These are phyloP conservation scores for Periconia sp. DNA, from an alignment of 2,329 filamentous ascomycete species.

Conservation along the genomic window DNA sequence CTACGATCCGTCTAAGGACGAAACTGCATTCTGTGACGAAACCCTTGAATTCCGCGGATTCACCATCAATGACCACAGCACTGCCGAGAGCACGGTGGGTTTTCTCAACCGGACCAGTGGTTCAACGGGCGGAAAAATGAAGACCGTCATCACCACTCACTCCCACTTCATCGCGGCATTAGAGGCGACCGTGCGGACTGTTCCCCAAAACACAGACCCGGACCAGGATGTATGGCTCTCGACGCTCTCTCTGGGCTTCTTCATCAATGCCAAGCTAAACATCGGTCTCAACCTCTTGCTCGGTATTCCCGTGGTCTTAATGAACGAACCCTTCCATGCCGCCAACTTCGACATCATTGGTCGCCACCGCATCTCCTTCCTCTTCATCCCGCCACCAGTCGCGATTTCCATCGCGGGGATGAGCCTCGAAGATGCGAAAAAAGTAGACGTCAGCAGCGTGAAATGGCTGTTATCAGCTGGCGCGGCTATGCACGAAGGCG, in stretches of 20 bases:
- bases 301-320: conserved; percentile 28
- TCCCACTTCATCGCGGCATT: conserved; percentile 14
- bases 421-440: conserved; percentile 8
- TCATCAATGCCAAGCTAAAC: conserved; percentile 30
- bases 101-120: conserved; percentile 17
- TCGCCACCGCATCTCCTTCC: conserved; percentile 20
- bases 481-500: conserved; percentile 23
- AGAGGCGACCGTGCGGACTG: conserved; percentile 14
- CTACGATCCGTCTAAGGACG: neutral
- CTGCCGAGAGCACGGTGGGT: neutral
- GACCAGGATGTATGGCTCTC: conserved; percentile 24
- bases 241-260: conserved; percentile 24
- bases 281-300: conserved; percentile 28
- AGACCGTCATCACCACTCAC: conserved; percentile 10
- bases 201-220: conserved; percentile 23
- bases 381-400: conserved; percentile 25
- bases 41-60: too few species aligned
- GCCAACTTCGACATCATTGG: conserved; percentile 16
- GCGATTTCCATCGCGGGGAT: conserved; percentile 13
- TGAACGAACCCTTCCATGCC: conserved; percentile 16
- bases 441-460: conserved; percentile 13
- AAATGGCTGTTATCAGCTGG: conserved; percentile 30
- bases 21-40: neutral
- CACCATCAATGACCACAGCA: too few species aligned
- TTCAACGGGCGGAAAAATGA: conserved; percentile 7